phyloP scores from a whole-genome alignment of 1,284 basidiomycete species.

The Boletus mariae region DNA sequence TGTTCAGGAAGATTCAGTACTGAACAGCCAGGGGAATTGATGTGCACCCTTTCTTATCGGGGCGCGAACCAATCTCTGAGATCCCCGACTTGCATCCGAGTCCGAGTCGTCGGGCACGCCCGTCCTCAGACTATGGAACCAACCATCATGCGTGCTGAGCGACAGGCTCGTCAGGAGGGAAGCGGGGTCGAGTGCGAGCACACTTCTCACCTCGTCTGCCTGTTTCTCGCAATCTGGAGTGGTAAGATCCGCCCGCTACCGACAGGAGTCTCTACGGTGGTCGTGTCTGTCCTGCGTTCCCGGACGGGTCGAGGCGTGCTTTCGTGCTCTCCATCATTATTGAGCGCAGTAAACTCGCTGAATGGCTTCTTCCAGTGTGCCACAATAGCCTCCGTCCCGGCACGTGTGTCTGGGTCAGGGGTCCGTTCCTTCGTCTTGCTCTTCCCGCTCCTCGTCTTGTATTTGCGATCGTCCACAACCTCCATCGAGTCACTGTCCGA shows the following conservation, averaged over 20 bases:
- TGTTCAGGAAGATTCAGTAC: conserved; percentile 14
- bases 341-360: background rate
- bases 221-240: conserved; percentile 17
- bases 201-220: conserved; percentile 14
- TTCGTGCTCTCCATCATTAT: conserved; percentile 14
- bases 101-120: conserved; percentile 9
- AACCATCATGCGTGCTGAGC: conserved; percentile 8
- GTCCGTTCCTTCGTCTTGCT: conserved; percentile 1
- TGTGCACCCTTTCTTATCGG: background rate
- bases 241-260: conserved; percentile 8
- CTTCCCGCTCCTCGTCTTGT: background rate
- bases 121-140: conserved; percentile 16
- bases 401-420: background rate
- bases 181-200: background rate
- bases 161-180: background rate
- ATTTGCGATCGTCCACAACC: conserved; percentile 1
- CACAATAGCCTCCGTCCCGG: background rate
- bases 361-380: conserved; percentile 2
- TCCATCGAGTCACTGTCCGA: conserved; percentile 10
- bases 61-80: conserved; percentile 6
- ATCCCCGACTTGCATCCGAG: conserved; percentile 18
- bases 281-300: background rate
- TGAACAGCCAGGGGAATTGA: conserved; percentile 15
- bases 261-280: background rate
- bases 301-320: conserved; percentile 26